Conservation (phyloP, 2,329 filamentous ascomycete genomes). For the Knufia petricola region DNA sequence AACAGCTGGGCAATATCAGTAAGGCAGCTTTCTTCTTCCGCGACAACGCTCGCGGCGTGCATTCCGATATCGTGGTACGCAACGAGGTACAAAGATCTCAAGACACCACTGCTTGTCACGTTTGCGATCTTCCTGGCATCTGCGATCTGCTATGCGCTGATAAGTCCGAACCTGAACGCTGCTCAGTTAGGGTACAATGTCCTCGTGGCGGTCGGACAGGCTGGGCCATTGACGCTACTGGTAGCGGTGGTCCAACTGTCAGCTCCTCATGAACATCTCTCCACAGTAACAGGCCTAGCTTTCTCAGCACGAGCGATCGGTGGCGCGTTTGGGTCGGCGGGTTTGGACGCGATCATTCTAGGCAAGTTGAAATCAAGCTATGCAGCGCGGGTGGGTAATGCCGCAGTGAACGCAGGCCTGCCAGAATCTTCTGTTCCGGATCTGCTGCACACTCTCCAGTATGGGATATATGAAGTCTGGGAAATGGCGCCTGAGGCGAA, state of each 20-base stretch:
- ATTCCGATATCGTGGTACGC: slow-evolving; percentile 40
- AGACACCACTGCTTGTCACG: slow-evolving; percentile 38
- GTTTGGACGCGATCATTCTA: slow-evolving; percentile 44
- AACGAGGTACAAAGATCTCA: slow-evolving; percentile 41
- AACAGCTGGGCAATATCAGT: slow-evolving; percentile 41
- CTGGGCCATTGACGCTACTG: slow-evolving; percentile 42
- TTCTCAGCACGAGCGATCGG: slow-evolving; percentile 46
- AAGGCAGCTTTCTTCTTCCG: slow-evolving; percentile 38
- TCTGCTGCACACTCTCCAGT: slow-evolving; percentile 33
- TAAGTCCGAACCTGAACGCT: slow-evolving; percentile 36
- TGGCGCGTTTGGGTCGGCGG: slow-evolving; percentile 45
- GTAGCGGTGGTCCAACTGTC: slow-evolving; percentile 45
- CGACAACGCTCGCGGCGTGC: slow-evolving; percentile 33
- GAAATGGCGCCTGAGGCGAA: slow-evolving; percentile 32
- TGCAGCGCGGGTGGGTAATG: slow-evolving; percentile 31
- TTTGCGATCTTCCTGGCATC: slow-evolving; percentile 41
- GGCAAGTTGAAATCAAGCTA: slow-evolving; percentile 36
- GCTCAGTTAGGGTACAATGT: slow-evolving; percentile 42
- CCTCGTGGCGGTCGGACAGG: slow-evolving; percentile 41
- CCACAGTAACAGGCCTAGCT: slow-evolving; percentile 44
- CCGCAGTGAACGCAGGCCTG: slow-evolving; percentile 37
- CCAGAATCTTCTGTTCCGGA: slow-evolving; percentile 30
- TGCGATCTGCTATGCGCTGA: slow-evolving; percentile 39
- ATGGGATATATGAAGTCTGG: slow-evolving; percentile 24
- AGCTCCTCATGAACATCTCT: slow-evolving; percentile 43